Evolutionary conservation across 805 yeast genomes (phyloP).

Genomic region (Candida ovalis): DNA sequence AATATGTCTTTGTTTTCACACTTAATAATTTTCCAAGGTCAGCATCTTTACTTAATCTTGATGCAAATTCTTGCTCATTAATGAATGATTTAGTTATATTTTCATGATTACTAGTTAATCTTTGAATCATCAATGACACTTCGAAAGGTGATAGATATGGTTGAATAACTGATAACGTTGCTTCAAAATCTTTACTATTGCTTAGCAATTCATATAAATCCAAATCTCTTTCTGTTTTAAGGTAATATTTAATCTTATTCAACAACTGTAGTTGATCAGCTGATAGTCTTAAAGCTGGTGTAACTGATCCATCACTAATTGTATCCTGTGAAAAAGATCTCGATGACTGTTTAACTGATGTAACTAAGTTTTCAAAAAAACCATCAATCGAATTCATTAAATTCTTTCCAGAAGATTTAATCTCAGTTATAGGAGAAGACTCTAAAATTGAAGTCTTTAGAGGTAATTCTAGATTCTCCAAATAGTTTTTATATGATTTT

Average conservation of each 20-base stretch:
- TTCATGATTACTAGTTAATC: constrained; percentile 10
- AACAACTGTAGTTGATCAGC: constrained; percentile 2
- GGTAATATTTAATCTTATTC: constrained; percentile 8
- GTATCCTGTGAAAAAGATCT: neutral
- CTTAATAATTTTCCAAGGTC: constrained; percentile 7
- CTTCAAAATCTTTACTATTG: neutral
- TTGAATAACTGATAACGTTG: constrained; percentile 1
- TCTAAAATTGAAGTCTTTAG: neutral
- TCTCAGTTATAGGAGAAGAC: constrained; percentile 1
- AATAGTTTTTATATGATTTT: constrained; percentile 6
- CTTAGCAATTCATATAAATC: constrained; percentile 9
- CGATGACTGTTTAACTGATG: neutral
- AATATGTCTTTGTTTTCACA: constrained; percentile 4
- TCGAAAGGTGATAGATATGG: constrained; percentile 11
- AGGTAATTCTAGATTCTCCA: constrained; percentile 3
- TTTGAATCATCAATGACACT: constrained; percentile 17
- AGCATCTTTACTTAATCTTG: constrained; percentile 16
- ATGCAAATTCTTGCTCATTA: constrained; percentile 18
- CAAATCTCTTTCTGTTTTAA: constrained; percentile 10
- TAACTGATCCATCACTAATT: neutral
- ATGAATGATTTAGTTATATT: constrained; percentile 8
- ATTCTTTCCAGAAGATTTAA: constrained; percentile 11
- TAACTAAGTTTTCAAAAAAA: neutral
- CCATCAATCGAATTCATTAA: constrained; percentile 3
- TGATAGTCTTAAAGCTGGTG: neutral